Conservation (phyloP, 176 grass and related monocot genomes). For the Puya raimondii region DNA sequence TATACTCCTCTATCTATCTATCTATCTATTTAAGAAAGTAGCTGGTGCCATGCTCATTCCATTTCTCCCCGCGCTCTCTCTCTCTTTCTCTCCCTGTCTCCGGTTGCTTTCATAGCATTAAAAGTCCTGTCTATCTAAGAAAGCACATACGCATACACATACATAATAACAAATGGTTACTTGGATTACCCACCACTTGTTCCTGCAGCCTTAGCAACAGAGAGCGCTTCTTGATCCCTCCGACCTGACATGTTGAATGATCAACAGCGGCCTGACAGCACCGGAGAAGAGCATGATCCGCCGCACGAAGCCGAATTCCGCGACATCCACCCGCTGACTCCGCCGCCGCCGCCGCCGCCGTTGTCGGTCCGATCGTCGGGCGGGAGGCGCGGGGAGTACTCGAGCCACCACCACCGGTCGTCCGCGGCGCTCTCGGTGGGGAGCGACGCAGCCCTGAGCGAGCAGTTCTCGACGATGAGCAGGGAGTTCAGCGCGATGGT, state of each 20-base stretch:
- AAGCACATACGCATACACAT: too few relatives aligned
- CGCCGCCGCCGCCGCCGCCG: conserved; percentile 2
- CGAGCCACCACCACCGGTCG: conserved; percentile 33
- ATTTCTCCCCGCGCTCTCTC: neutral
- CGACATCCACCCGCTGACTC: conserved; percentile 45
- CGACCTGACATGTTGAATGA: conserved; percentile 31
- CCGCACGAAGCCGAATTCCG: conserved; percentile 29
- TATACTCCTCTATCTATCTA: neutral
- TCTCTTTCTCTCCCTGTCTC: neutral
- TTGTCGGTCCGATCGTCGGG: conserved; percentile 16
- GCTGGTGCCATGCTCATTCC: neutral
- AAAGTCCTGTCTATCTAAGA: too few relatives aligned
- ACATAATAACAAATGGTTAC: neutral
- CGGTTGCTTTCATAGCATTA: neutral
- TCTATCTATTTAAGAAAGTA: neutral
- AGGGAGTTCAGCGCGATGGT: conserved; percentile 68
- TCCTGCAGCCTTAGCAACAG: neutral
- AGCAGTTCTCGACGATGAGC: conserved; percentile 51
- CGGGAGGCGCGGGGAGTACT: conserved; percentile 36
- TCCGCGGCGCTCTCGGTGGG: conserved; percentile 6
- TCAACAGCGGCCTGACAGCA: conserved; percentile 11
- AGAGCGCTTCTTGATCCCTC: neutral
- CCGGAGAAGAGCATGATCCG: conserved; percentile 21
- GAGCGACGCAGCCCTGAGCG: conserved; percentile 19
- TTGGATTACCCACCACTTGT: neutral